Evolutionary conservation across 176 grass and related monocot genomes (phyloP).

Genomic region (Phoenix roebelenii): DNA sequence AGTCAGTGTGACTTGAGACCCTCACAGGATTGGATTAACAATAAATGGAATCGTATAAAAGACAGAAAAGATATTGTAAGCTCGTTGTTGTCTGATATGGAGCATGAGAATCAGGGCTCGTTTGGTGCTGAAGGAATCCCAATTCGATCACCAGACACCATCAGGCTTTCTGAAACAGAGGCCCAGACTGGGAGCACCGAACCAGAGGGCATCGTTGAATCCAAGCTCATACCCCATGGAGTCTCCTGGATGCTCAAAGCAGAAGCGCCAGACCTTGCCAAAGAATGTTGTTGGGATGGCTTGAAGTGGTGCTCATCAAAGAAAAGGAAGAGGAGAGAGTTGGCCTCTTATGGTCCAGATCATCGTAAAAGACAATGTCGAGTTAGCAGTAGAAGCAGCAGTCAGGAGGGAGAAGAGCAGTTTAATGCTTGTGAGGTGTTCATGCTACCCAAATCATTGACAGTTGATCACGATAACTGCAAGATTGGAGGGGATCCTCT

Average conservation of each 20-base stretch:
- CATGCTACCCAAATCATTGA: slow-evolving; percentile 28
- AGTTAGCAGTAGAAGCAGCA: slow-evolving; percentile 40
- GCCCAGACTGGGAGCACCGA: not conserved
- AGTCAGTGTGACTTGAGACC: slow-evolving; percentile 39
- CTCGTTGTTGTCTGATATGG: slow-evolving; percentile 13
- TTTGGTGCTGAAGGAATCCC: not conserved
- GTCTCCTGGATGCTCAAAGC: slow-evolving; percentile 23
- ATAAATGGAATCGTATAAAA: slow-evolving; percentile 50
- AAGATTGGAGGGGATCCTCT: slow-evolving; percentile 46
- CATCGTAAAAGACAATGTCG: slow-evolving; percentile 34
- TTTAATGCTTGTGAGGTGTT: slow-evolving; percentile 36
- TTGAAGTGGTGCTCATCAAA: slow-evolving; percentile 46
- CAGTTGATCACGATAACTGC: slow-evolving; percentile 46
- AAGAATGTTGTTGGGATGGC: slow-evolving; percentile 38
- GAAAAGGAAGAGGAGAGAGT: slow-evolving; percentile 53
- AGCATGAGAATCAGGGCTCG: slow-evolving; percentile 1
- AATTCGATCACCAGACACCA: not conserved
- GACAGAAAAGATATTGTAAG: slow-evolving; percentile 37
- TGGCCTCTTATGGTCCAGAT: slow-evolving; percentile 3
- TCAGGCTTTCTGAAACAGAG: slow-evolving; percentile 13
- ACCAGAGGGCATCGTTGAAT: slow-evolving; percentile 9
- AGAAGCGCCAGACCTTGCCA: slow-evolving; percentile 43
- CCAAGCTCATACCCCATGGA: slow-evolving; percentile 13
- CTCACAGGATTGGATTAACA: slow-evolving; percentile 67
- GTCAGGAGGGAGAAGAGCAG: slow-evolving; percentile 24